Percentiles rank a stretch among this genome's conserved stretches.
Evolutionary conservation across 495 filamentous ascomycete species (phyloP).

Genomic region (Rusavskia elegans): DNA sequence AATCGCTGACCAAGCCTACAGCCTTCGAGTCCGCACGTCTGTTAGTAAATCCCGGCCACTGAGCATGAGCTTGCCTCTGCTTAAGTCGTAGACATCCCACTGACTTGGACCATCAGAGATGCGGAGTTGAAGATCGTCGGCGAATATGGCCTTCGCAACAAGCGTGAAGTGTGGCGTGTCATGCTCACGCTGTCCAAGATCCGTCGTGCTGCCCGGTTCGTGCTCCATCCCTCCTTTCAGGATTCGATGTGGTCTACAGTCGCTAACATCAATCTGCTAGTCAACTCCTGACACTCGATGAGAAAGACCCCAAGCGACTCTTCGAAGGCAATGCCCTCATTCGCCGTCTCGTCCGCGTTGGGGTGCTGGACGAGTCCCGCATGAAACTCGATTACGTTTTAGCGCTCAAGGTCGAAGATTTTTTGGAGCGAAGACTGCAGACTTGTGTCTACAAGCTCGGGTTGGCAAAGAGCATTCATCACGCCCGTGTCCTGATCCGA

Average conservation of each 20-base stretch:
- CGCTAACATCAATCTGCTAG: slow-evolving; percentile 28
- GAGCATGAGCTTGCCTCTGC: slow-evolving; percentile 91
- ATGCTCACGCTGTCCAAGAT: slow-evolving; percentile 99
- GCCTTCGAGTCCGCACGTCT: slow-evolving; percentile 98
- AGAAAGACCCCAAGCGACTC: slow-evolving; percentile 99
- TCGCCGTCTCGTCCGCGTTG: slow-evolving; percentile 97
- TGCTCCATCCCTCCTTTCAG: not conserved
- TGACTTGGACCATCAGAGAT: slow-evolving; percentile 53
- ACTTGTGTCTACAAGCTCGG: slow-evolving; percentile 99
- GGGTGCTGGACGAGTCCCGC: slow-evolving; percentile 98
- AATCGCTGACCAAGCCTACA: slow-evolving; percentile 22
- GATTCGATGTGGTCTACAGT: not conserved
- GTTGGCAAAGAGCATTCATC: slow-evolving; percentile 98
- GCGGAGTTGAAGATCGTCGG: slow-evolving; percentile 97
- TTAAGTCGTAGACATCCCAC: slow-evolving; percentile 63
- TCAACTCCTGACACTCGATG: slow-evolving; percentile 98
- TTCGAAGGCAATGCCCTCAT: slow-evolving; percentile 99
- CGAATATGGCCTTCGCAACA: slow-evolving; percentile 98
- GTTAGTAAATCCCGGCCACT: slow-evolving; percentile 92
- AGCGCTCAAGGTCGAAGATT: slow-evolving; percentile 94
- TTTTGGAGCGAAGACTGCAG: slow-evolving; percentile 97
- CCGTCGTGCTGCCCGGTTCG: slow-evolving; percentile 99
- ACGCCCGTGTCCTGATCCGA: slow-evolving; percentile 97
- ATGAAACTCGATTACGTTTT: slow-evolving; percentile 99
- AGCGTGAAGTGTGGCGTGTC: slow-evolving; percentile 99